phyloP scores from a whole-genome alignment of 1,284 basidiomycete genomes.

The Austroboletus rostrupii region DNA sequence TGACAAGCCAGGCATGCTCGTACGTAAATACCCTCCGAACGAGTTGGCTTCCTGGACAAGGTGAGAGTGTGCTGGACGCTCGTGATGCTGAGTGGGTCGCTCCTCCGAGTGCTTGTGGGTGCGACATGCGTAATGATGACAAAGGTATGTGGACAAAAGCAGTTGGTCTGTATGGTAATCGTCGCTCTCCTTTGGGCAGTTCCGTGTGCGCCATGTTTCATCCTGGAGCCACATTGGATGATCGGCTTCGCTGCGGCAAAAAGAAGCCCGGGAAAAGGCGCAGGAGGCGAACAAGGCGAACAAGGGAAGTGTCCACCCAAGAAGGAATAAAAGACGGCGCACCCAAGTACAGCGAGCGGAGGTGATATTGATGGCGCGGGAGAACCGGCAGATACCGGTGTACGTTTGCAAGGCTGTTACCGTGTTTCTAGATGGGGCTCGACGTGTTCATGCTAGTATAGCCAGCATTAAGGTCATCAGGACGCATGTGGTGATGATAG shows the following conservation, averaged over 20 bases:
- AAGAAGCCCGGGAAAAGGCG: constrained; percentile 16
- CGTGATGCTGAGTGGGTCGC: constrained; percentile 14
- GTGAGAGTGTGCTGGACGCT: constrained; percentile 20
- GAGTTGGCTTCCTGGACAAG: constrained; percentile 25
- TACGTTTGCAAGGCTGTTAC: background rate
- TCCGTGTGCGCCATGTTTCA: constrained; percentile 27
- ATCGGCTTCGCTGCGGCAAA: constrained; percentile 27
- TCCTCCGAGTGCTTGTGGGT: background rate
- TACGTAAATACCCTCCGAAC: constrained; percentile 27
- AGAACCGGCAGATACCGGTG: constrained; percentile 19
- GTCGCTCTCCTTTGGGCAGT: constrained; percentile 14
- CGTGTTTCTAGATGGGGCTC: constrained; percentile 5
- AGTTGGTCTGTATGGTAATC: constrained; percentile 18
- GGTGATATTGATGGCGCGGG: constrained; percentile 9
- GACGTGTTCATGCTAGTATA: background rate
- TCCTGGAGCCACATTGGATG: constrained; percentile 7
- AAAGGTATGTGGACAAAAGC: constrained; percentile 6
- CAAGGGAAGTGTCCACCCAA: constrained; percentile 1
- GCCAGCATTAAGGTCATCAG: background rate
- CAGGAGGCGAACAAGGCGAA: constrained; percentile 10
- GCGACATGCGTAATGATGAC: background rate
- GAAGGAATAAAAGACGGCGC: constrained; percentile 11
- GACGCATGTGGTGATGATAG: background rate
- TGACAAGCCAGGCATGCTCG: constrained; percentile 20
- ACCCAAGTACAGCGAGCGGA: constrained; percentile 2